Evolutionary conservation across 1,139 yeast species (phyloP).

Genomic region (Protomyces macrosporus): DNA sequence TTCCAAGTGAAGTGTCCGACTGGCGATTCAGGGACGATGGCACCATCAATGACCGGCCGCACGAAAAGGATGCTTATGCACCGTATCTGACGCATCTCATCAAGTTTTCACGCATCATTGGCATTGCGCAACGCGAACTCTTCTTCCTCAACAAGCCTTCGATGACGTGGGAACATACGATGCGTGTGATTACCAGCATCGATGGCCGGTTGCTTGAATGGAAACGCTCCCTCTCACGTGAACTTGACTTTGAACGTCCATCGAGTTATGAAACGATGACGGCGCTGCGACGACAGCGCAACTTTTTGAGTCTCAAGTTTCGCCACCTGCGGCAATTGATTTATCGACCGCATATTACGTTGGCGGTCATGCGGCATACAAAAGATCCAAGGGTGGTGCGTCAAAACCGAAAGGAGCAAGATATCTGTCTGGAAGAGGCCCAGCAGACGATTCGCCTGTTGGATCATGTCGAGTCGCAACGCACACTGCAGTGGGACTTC

Average conservation of each 20-base stretch:
- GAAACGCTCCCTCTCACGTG: conserved; percentile 25
- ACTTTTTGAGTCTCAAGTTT: conserved; percentile 26
- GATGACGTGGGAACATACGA: conserved; percentile 23
- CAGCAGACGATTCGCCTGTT: conserved; percentile 17
- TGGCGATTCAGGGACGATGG: conserved; percentile 26
- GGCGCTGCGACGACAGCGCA: conserved; percentile 24
- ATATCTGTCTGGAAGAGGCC: conserved; percentile 21
- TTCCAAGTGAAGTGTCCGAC: conserved; percentile 30
- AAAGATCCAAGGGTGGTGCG: conserved; percentile 5
- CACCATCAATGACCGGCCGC: conserved; percentile 6
- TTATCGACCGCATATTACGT: conserved; percentile 28
- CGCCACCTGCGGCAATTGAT: conserved; percentile 28
- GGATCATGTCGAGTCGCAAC: conserved; percentile 19
- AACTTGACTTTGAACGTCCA: conserved; percentile 23
- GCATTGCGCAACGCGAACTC: conserved; percentile 29
- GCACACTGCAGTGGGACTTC: conserved; percentile 20
- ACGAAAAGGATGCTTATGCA: conserved; percentile 14
- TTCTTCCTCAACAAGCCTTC: conserved; percentile 28
- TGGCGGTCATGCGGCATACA: conserved; percentile 20
- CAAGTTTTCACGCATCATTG: conserved; percentile 26
- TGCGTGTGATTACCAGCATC: conserved; percentile 23
- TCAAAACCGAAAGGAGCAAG: conserved; percentile 7
- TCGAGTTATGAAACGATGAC: conserved; percentile 4
- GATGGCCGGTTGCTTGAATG: conserved; percentile 26
- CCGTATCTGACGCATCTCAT: conserved; percentile 28